A percentile compares a stretch with the other conserved stretches of the same genome.
Conservation (phyloP, 1,284 basidiomycete genomes). For the Fomitopsis schrenkii region DNA sequence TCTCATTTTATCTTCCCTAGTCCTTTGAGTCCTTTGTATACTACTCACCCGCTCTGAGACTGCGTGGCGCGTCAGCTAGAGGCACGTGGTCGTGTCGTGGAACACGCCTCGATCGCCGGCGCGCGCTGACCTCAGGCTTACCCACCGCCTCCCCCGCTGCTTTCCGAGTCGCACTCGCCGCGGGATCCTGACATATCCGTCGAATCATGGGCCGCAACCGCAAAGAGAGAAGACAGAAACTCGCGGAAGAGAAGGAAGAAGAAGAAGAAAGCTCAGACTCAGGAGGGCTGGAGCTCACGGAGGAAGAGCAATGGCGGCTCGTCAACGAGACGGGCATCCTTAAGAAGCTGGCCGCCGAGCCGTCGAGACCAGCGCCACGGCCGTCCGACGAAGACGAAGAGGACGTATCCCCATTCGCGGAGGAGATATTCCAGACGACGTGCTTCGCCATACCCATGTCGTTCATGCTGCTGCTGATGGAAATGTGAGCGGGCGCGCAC, state of each 20-base stretch:
- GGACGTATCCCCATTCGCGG: conserved; percentile 43
- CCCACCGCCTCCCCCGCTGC: not conserved
- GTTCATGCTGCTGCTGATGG: conserved; percentile 70
- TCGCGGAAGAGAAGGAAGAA: not conserved
- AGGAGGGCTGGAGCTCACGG: conserved; percentile 44
- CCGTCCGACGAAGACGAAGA: conserved; percentile 28
- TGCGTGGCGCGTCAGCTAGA: not conserved
- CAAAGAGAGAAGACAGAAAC: not conserved
- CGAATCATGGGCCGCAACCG: not conserved
- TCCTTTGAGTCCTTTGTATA: not conserved
- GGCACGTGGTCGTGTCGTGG: not conserved
- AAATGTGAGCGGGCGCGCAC: conserved; percentile 50
- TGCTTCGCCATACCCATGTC: conserved; percentile 66
- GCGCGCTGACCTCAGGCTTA: not conserved
- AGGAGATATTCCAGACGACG: conserved; percentile 63
- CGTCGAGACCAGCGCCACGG: not conserved
- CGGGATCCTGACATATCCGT: not conserved
- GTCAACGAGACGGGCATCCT: conserved; percentile 67
- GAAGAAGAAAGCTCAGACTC: not conserved
- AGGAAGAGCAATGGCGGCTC: conserved; percentile 75
- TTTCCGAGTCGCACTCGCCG: not conserved
- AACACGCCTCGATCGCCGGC: not conserved
- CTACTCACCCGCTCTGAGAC: not conserved
- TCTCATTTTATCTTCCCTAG: not conserved
- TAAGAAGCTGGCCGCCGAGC: conserved; percentile 32